A percentile compares a stretch with the other conserved stretches of the same genome.
Evolutionary conservation across 148 eudicot species (phyloP).

Genomic region (Diospyros kaki): DNA sequence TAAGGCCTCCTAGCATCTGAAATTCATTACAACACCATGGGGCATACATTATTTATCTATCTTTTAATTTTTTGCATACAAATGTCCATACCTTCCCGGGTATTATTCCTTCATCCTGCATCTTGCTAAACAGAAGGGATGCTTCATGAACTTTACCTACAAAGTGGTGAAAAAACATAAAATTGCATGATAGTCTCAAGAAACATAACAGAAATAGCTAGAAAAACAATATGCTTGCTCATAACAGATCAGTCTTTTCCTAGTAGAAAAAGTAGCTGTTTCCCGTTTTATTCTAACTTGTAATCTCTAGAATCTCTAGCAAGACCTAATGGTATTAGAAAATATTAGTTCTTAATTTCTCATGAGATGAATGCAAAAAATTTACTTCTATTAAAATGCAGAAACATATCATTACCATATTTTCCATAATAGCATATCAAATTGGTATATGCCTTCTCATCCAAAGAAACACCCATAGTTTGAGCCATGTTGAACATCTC

Average conservation of each 20-base stretch:
- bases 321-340: neutral
- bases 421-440: conserved; percentile 71
- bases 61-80: neutral
- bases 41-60: neutral
- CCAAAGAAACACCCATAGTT: conserved; percentile 52
- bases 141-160: conserved; percentile 75
- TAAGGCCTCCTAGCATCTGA: neutral
- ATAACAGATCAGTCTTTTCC: neutral
- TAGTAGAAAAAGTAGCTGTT: neutral
- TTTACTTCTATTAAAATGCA: neutral
- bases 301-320: neutral
- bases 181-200: neutral
- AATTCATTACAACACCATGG: neutral
- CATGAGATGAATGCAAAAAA: conserved; percentile 1
- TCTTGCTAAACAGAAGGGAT: conserved; percentile 52
- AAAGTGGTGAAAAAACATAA: conserved; percentile 12
- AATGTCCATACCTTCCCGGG: conserved; percentile 68
- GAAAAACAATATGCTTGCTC: neutral
- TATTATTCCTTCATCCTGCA: conserved; percentile 77
- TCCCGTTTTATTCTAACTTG: neutral
- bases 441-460: conserved; percentile 82
- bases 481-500: conserved; percentile 65
- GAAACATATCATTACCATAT: conserved; percentile 45
- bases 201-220: neutral
- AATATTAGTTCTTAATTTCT: neutral